Evolutionary conservation across 345 rosid species (phyloP), one percentile per base, ranked within the genome.

Genomic region (Salix arbutifolia): DNA sequence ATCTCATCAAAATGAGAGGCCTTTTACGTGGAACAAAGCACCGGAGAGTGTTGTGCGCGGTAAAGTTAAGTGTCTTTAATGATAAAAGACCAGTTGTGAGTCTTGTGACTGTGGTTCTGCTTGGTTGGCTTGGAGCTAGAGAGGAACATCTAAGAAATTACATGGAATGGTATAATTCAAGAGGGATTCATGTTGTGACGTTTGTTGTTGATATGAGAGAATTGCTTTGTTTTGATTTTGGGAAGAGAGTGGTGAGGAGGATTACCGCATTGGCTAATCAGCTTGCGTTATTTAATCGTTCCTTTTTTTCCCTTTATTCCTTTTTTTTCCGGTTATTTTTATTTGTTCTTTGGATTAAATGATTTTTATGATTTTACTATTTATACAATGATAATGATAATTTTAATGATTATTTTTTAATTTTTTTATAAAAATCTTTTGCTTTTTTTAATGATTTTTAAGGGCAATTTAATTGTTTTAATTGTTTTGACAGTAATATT

Each of bases 61-160:
- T 11, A 67, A 73, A 40, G 70, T 33, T 48, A n/a, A 74, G 78
- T 9, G 28, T 35, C 28, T 69, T 80, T 18, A 79, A 80, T 4
- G 79, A 71, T 69, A 74, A 82, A 26, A 84, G 79, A 71, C 70
- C 79, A 35, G 88, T n/a, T n/a, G n/a, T n/a, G n/a, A n/a, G n/a
- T n/a, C n/a, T 52, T 62, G 84, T 87, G 74, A 90, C 94, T 33
- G 97, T 93, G 50, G 97, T 93, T 66, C 79, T 95, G 38, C 79
- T 93, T 70, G 98, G 99, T 26, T 93, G 98, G 99, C 91, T 96
- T 5, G 97, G 98, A 42, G 93, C 97, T 18, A 84, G 84, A 87
- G 70, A 85, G 64, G 90, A 89, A 80, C 97, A 96, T 66, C 70
- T 93, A 18, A 89, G 78, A 85, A 87, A 92, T 77, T 96, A 91